Evolutionary conservation across 495 filamentous ascomycete species (phyloP).

Genomic region (Beverwykella pulmonaria): DNA sequence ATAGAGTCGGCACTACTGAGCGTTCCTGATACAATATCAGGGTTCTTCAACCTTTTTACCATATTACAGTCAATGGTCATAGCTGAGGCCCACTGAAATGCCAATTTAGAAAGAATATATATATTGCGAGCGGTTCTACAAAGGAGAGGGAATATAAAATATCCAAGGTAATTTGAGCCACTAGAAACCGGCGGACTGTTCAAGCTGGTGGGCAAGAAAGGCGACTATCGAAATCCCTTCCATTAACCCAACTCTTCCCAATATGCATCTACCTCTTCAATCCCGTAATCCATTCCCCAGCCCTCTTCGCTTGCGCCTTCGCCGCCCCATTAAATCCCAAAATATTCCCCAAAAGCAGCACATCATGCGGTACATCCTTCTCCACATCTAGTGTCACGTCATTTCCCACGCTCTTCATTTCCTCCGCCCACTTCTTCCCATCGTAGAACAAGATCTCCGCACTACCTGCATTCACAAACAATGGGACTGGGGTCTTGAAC

Average conservation of each 20-base stretch:
- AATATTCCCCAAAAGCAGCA: constrained; percentile 45
- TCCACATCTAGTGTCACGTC: constrained; percentile 45
- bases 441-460: constrained; percentile 50
- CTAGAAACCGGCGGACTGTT: too few relatives aligned
- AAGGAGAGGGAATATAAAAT: too few relatives aligned
- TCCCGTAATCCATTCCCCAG: constrained; percentile 44
- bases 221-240: too few relatives aligned
- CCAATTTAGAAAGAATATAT: too few relatives aligned
- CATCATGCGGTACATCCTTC: constrained; percentile 47
- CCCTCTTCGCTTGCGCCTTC: constrained; percentile 38
- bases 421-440: constrained; percentile 40
- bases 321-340: constrained; percentile 45
- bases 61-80: too few relatives aligned
- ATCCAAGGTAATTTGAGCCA: too few relatives aligned
- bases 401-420: constrained; percentile 42
- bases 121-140: too few relatives aligned
- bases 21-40: too few relatives aligned
- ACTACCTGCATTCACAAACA: constrained; percentile 48
- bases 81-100: too few relatives aligned
- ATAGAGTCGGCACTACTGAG: too few relatives aligned
- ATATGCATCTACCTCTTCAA: constrained; percentile 12
- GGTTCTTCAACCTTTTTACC: too few relatives aligned
- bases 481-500: constrained; percentile 46
- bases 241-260: background rate
- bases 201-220: too few relatives aligned